Evolutionary conservation across 371 early-diverging fungal species (phyloP), one percentile per base, ranked within the genome.

Genomic region (Mitosporidium daphniae): DNA sequence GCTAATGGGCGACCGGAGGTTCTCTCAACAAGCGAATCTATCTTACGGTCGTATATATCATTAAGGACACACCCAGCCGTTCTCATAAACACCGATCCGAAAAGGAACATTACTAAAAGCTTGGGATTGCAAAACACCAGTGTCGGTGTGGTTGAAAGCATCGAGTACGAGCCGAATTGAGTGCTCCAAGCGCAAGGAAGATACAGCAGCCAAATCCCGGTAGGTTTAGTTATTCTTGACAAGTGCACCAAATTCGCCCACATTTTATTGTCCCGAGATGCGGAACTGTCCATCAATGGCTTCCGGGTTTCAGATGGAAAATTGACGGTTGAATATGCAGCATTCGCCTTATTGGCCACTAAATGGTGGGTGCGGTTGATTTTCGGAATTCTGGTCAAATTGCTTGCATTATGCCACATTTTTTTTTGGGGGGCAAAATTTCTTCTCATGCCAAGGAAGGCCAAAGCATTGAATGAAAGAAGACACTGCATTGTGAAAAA

Each of bases 61-160:
- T 86, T 86, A 31, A 86, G 66, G 0, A 74, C 75, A 44, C 89
- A 86, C 11, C 82, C 84, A 11, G 80, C 84, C 1, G 80, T 75
- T 12, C 89, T 57, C 78, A 86, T 78, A n/a, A 72, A 51, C 1
- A 80, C 34, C 3, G 75, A 66, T 8, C 84, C 89, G 1, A 57
- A 41, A 10, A 61, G 65, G 51, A 82, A 82, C n/a, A 82, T 40
- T 0, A 53, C 58, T 8, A 75, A 34, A 54, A 59, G 64, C 11
- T 42, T 42, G 0, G 53, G 23, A 73, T 14, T 3, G 4, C 7
- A 12, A 25, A 4, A 8, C 4, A 15, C 6, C 14, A 8, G 4
- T 19, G 8, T 7, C 23, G 17, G 27, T 21, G 8, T 21, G 9
- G 8, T 6, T 22, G 8, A 7, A 27, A 8, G n/a, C n/a, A n/a